Evolutionary conservation across 768 basidiomycete genomes (phyloP).

Genomic region (Rhizopogon roseolus): DNA sequence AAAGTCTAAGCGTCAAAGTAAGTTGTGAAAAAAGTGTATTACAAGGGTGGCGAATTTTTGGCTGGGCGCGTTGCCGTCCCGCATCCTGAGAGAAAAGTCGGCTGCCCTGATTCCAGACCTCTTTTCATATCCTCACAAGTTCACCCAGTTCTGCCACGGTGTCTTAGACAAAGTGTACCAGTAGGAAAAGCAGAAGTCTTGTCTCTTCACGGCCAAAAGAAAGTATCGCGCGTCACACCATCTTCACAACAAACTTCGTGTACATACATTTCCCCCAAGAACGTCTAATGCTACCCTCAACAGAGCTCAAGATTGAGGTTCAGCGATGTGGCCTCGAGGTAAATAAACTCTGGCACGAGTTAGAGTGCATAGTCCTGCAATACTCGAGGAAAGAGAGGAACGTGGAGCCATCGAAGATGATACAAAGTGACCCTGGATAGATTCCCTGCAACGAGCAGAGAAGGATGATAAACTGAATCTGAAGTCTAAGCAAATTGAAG

Average conservation of each 20-base stretch:
- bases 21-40: too few relatives aligned
- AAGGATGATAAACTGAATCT: conserved; percentile 83
- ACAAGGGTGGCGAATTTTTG: too few relatives aligned
- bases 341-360: conserved; percentile 83
- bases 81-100: too few relatives aligned
- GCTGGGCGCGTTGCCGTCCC: too few relatives aligned
- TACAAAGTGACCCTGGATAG: conserved; percentile 65
- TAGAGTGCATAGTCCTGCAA: too few relatives aligned
- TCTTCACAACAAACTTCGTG: conserved; percentile 62
- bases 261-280: conserved; percentile 96
- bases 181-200: conserved; percentile 40
- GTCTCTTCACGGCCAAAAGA: conserved; percentile 94
- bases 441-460: conserved; percentile 75
- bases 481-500: conserved; percentile 72
- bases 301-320: conserved; percentile 95
- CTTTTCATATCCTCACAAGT: conserved; percentile 41
- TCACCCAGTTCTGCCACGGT: conserved; percentile 50
- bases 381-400: conserved; percentile 13
- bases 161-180: conserved; percentile 22
- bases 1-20: too few relatives aligned
- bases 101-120: too few relatives aligned
- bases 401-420: conserved; percentile 75
- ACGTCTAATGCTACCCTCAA: conserved; percentile 83
- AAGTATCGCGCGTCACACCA: conserved; percentile 43
- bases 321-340: conserved; percentile 86